phyloP scores from a whole-genome alignment of 768 basidiomycete species.

The Mycena maculata region DNA sequence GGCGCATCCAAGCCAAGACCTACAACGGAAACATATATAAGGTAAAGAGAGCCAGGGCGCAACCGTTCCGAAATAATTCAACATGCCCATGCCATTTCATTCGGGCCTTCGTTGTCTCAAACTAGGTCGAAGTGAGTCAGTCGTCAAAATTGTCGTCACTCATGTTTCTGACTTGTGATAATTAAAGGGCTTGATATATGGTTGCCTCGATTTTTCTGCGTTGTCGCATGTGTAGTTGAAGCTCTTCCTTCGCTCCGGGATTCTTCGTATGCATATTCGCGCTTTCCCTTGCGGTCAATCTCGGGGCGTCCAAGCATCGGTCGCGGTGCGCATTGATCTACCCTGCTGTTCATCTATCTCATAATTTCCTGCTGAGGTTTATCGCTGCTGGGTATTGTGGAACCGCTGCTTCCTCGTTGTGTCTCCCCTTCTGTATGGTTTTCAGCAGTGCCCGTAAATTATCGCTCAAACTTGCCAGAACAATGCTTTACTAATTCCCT shows the following conservation, averaged over 20 bases:
- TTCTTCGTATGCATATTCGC: slow-evolving; percentile 19
- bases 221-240: neutral
- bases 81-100: too few relatives aligned
- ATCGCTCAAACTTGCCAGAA: neutral
- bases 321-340: slow-evolving; percentile 13
- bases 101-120: slow-evolving; percentile 7
- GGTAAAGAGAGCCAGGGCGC: too few relatives aligned
- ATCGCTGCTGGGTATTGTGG: slow-evolving; percentile 34
- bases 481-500: neutral
- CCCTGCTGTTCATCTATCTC: neutral
- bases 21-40: too few relatives aligned
- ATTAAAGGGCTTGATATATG: slow-evolving; percentile 10
- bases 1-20: too few relatives aligned
- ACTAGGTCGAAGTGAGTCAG: slow-evolving; percentile 14
- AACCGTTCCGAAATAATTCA: too few relatives aligned
- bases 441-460: slow-evolving; percentile 27
- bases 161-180: neutral
- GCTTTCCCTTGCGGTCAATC: slow-evolving; percentile 5
- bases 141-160: neutral
- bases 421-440: slow-evolving; percentile 32
- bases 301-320: slow-evolving; percentile 3
- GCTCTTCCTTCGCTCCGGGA: neutral
- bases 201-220: neutral
- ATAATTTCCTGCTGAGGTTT: slow-evolving; percentile 2
- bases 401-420: slow-evolving; percentile 31